Evolutionary conservation across 805 yeast species (phyloP), one percentile per base, ranked within the genome.

Genomic region (Hanseniaspora vineae): DNA sequence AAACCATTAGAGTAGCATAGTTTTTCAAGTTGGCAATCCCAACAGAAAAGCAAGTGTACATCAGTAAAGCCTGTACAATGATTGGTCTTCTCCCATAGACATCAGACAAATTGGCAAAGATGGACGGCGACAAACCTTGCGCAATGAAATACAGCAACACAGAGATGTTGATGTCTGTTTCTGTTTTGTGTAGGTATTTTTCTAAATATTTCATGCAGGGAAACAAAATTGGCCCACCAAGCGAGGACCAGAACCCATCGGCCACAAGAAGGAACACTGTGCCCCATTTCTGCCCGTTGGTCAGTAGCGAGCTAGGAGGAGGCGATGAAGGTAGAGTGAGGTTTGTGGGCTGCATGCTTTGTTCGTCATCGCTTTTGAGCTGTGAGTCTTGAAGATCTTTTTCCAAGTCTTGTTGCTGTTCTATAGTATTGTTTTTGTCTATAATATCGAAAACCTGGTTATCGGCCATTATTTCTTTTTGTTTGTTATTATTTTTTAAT

Each of bases 141-240:
- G 81, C 73, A 11, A 85, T 59, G 48, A 84, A 72, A 55, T 86
- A 87, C 0, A 84, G 78, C 1, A 87, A 88, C 37, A 88, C 82
- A 0, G 94, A 77, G 15, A 83, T 56, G 57, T 86, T 84, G 46
- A 80, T 59, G 42, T 77, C 78, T 42, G 76, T 77, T 13, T 77
- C 60, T 4, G 80, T 72, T 44, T 69, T 46, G 55, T 44, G 42
- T 33, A 87, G 83, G 35, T 76, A 64, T 2, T 61, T 54, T 42
- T 78, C 76, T 19, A 87, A 62, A 23, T 72, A 70, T 2, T 80
- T 76, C 23, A 87, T 65, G 0, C 89, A 87, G 0, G 95, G 95
- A 64, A 85, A 81, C 59, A 83, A 87, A 17, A 86, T 83, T 2
- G 94, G 87, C 51, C 84, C 75, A 1, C 88, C 78, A 4, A 83